Base-by-base conservation (phyloP, 345 rosid genomes). In the Lepidium didymum region DNA sequence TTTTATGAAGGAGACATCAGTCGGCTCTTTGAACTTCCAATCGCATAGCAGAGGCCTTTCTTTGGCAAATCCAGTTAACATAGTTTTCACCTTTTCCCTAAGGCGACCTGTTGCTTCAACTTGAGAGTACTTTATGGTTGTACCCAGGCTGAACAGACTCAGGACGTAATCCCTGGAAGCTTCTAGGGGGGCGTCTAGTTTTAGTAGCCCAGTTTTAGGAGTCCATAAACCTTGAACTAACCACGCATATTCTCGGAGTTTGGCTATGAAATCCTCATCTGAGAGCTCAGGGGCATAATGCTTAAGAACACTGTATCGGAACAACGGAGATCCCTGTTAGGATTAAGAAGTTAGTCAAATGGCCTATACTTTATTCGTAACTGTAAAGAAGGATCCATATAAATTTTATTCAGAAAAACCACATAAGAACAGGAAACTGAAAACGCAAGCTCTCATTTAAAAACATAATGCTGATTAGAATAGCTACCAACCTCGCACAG, bases 201-300 rank as follows among this genome's bases (percentile, higher is more conserved):
- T 56, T 47, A 87, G 61, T 73, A 87, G 66, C n/a, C 43, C 9
- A 44, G 82, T 84, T 74, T 79, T 91, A 40, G 85, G 84, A 59
- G 76, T 81, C 99, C 99, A 94, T 19, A 87, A 81, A 54, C 99
- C 97, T 82, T 94, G 96, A 58, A 94, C 86, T 72, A 94, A 75
- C 31, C 54, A 68, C n/a, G 87, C 95, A 78, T 70, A 42, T 37
- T 77, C 51, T 68, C 85, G 83, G 69, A 91, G 91, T 62, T 80
- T 78, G 16, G n/a, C 60, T 56, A 89, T 45, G 53, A 86, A 64
- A 51, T 79, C 87, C 64, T 87, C 85, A 70, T 62, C 72, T 2
- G 88, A 62, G 62, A 67, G 69, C 52, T 82, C 85, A 1, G 87
- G 82, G 58, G 85, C 84, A 53, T 67, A 85, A 69, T 89, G 79